These are phyloP conservation scores for Dendrobium catenatum DNA, from an alignment of 106 monocot species.

Conservation along the genomic window DNA sequence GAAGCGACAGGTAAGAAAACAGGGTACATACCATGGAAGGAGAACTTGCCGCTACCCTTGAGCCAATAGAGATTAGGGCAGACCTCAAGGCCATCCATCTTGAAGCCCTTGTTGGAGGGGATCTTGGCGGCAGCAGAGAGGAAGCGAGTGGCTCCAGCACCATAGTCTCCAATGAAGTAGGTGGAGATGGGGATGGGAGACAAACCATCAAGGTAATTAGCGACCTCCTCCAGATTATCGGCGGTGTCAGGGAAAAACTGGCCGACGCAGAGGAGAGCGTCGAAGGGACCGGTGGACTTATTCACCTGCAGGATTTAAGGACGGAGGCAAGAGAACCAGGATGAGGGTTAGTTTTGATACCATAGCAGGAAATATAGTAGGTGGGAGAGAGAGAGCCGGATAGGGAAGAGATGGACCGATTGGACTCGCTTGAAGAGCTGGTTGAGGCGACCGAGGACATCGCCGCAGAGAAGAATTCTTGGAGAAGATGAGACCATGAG, in stretches of 20 bases:
- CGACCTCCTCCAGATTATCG: constrained; percentile 39
- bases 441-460: constrained; percentile 59
- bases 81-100: constrained; percentile 57
- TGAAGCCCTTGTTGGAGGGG: constrained; percentile 49
- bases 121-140: constrained; percentile 21
- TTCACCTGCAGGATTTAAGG: constrained; percentile 44
- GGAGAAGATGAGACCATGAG: constrained; percentile 29
- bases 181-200: constrained; percentile 65
- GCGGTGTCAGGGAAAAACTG: constrained; percentile 77
- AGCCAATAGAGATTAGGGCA: constrained; percentile 82
- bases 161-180: constrained; percentile 91
- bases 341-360: not conserved
- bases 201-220: constrained; percentile 53
- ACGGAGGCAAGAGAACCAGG: not conserved
- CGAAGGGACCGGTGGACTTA: constrained; percentile 87
- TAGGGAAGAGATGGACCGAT: constrained; percentile 26
- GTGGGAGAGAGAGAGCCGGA: not conserved
- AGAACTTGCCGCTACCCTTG: constrained; percentile 78
- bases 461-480: constrained; percentile 83
- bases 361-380: not conserved
- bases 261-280: constrained; percentile 84
- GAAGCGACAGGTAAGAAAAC: not conserved
- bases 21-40: constrained; percentile 40
- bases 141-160: constrained; percentile 31
- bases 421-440: constrained; percentile 89